A percentile compares a stretch with the other conserved stretches of the same genome.
Evolutionary conservation across 768 basidiomycete genomes (phyloP).

Genomic region (Suillus occidentalis): DNA sequence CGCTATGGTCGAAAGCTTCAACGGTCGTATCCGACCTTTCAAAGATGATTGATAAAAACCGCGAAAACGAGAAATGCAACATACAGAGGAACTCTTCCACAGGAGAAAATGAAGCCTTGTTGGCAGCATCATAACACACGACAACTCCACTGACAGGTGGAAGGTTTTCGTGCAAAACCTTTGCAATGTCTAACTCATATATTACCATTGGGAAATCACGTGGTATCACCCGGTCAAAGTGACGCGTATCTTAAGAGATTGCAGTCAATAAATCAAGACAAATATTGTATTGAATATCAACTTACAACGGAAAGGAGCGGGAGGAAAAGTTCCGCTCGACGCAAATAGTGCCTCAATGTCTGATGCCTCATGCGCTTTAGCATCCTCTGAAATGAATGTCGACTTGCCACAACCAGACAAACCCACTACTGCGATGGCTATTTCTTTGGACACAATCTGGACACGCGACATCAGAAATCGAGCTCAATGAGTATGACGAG

Average conservation of each 20-base stretch:
- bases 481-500: not conserved
- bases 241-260: slow-evolving; percentile 33
- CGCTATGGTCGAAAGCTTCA: slow-evolving; percentile 67
- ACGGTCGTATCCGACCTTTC: slow-evolving; percentile 56
- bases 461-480: slow-evolving; percentile 11
- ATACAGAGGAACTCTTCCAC: slow-evolving; percentile 71
- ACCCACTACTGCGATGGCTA: slow-evolving; percentile 80
- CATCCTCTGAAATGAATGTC: slow-evolving; percentile 73
- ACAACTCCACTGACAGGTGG: slow-evolving; percentile 77
- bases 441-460: slow-evolving; percentile 30
- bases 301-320: slow-evolving; percentile 44
- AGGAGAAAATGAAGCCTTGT: slow-evolving; percentile 59
- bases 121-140: slow-evolving; percentile 81
- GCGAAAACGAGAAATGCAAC: slow-evolving; percentile 30
- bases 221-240: slow-evolving; percentile 33
- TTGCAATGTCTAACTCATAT: slow-evolving; percentile 54
- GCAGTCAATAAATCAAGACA: slow-evolving; percentile 23
- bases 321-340: slow-evolving; percentile 29
- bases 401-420: slow-evolving; percentile 82
- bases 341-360: slow-evolving; percentile 38
- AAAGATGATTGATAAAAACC: slow-evolving; percentile 14
- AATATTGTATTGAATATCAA: not conserved
- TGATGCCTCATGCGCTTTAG: slow-evolving; percentile 58
- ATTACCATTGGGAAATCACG: slow-evolving; percentile 48
- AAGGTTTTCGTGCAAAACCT: slow-evolving; percentile 43